Base-by-base conservation (phyloP, 768 basidiomycete genomes). In the Rossbeevera mucosa region DNA sequence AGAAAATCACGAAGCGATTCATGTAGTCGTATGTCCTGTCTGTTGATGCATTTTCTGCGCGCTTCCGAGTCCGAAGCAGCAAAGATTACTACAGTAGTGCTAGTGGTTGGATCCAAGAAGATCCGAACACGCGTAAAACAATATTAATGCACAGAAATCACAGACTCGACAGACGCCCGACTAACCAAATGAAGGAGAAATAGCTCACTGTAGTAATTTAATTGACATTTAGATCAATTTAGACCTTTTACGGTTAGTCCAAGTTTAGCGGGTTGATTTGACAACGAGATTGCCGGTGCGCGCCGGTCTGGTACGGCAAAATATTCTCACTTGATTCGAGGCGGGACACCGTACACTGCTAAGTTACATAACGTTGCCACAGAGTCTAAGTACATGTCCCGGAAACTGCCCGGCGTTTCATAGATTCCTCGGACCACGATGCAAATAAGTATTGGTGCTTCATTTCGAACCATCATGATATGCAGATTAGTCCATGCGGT, bases 31-130 rank as follows among this genome's bases (percentile, higher is more conserved):
- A 25, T 25, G 25, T n/a, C 16, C n/a, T 36, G 8, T 36, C 33
- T n/a, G 36, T 47, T 26, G 24, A 51, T 33, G 33, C 9, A 24
- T 30, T 22, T 26, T 38, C 41, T 44, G 33, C 50, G 52, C 43
- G 51, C 54, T 41, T 50, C 40, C 41, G 40, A 41, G n/a, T n/a
- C n/a, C n/a, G n/a, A n/a, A 36, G 16, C 22, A 52, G 25, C 18
- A 43, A 24, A 18, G 18, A 6, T n/a, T n/a, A n/a, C n/a, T n/a
- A n/a, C n/a, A n/a, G n/a, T n/a, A n/a, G n/a, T n/a, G n/a, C n/a
- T n/a, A n/a, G n/a, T n/a, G 33, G 33, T 36, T 36, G 33, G 31
- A 33, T n/a, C 16, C 31, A 33, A 33, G 31, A n/a, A 36, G 33
- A 36, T n/a, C 33, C 33, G 33, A 8, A 33, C 16, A 33, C 31